Conservation (phyloP, 805 yeast species). For the Pichia heedii region DNA sequence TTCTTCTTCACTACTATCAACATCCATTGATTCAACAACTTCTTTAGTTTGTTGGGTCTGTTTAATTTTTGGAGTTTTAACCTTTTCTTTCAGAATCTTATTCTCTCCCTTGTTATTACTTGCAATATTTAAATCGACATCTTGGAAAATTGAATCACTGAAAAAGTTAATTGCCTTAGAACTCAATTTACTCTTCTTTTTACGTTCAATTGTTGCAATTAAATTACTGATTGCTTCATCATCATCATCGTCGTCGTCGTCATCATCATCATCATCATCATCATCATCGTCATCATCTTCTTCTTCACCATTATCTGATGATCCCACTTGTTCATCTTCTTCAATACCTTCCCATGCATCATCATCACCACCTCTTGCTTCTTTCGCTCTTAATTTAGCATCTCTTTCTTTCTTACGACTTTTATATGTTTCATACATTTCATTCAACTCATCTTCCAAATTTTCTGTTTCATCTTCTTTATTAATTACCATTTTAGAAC, state of each 20-base stretch:
- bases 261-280: slow-evolving; percentile 41
- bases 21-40: slow-evolving; percentile 10
- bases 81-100: slow-evolving; percentile 8
- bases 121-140: slow-evolving; percentile 31
- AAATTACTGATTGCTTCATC: slow-evolving; percentile 59
- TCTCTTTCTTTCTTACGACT: slow-evolving; percentile 58
- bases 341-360: slow-evolving; percentile 70
- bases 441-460: slow-evolving; percentile 74
- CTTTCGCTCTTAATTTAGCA: slow-evolving; percentile 59
- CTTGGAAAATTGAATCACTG: slow-evolving; percentile 45
- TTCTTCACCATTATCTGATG: slow-evolving; percentile 21
- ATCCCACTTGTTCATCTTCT: slow-evolving; percentile 34
- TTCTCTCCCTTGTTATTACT: slow-evolving; percentile 8
- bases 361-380: slow-evolving; percentile 65
- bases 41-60: slow-evolving; percentile 7
- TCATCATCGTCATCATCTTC: slow-evolving; percentile 35
- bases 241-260: slow-evolving; percentile 51
- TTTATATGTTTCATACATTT: slow-evolving; percentile 70
- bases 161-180: slow-evolving; percentile 36
- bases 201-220: slow-evolving; percentile 44
- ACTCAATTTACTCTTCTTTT: slow-evolving; percentile 34
- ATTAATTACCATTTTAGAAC: slow-evolving; percentile 8
- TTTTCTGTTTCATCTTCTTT: slow-evolving; percentile 50
- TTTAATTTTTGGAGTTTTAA: slow-evolving; percentile 11
- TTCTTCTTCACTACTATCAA: slow-evolving; percentile 15